Base-by-base conservation (phyloP, 2,329 filamentous ascomycete species). In the Ophiostoma himal-ulmi region DNA sequence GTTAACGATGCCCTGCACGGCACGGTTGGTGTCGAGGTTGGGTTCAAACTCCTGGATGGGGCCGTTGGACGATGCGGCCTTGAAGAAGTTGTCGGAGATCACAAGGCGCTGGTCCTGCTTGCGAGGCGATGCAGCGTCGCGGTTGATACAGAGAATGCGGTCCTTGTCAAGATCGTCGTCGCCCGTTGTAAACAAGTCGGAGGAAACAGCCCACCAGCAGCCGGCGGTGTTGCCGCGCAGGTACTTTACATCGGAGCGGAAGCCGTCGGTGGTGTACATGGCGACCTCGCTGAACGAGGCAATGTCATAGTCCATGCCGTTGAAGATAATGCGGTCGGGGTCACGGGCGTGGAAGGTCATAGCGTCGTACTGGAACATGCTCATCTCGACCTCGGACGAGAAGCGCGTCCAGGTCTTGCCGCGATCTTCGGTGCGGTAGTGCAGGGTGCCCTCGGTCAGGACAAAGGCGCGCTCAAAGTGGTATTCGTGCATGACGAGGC, bases 161-260 rank as follows among this genome's bases (percentile, higher is more conserved):
- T 90, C 83, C 68, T 87, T 82, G 76, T 95, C 88, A 68, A 88
- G 81, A 44, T 90, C 84, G 1, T 85, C 81, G 69, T 89, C 80
- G 72, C 90, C 90, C 13, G 89, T 89, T 44, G 86, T 87, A 78
- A 99, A 97, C 60, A 88, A 80, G 5, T 86, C 84, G 14, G 91
- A 88, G 17, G 88, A 87, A 77, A 92, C 92, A 68, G 95, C 94
- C 93, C 94, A 99, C 78, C 90, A 88, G 79, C 95, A 99, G 72
- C 91, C 89, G 67, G 87, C 83, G 1, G 91, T 91, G 74, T 89
- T 86, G 60, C 86, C 83, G 69, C 90, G 86, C 71, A 97, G 83
- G 6, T 84, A 80, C 74, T 91, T 85, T 68, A 88, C 85, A 62
- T 85, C 80, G 5, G 85, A 86, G 74, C 90, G 84, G 82, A 99